phyloP scores from a whole-genome alignment of 164 flowering plant species.

The grape (Vitis vinifera) region ASM3070453v1 NC_081807.1:309001-309500 shows the following conservation, averaged over 20 bases:
- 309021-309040: constrained; percentile 89
- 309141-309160: not conserved
- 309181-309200: constrained; percentile 59
- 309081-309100: constrained; percentile 85
- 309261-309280: constrained; percentile 80
- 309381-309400: too few species aligned
- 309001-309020: constrained; percentile 96
- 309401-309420: too few species aligned
- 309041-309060: constrained; percentile 92
- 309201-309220: constrained; percentile 66
- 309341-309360: not conserved
- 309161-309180: not conserved
- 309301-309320: constrained; percentile 62
- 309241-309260: constrained; percentile 73
- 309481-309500: too few species aligned
- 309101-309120: constrained; percentile 52
- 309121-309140: not conserved
- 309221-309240: constrained; percentile 88
- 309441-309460: too few species aligned
- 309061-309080: constrained; percentile 83
- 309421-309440: too few species aligned
- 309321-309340: constrained; percentile 26
- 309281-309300: constrained; percentile 92
- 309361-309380: too few species aligned
- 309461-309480: too few species aligned